These are phyloP conservation scores for Alternaria panax DNA, from an alignment of 2,329 filamentous ascomycete species.

Conservation along the genomic window DNA sequence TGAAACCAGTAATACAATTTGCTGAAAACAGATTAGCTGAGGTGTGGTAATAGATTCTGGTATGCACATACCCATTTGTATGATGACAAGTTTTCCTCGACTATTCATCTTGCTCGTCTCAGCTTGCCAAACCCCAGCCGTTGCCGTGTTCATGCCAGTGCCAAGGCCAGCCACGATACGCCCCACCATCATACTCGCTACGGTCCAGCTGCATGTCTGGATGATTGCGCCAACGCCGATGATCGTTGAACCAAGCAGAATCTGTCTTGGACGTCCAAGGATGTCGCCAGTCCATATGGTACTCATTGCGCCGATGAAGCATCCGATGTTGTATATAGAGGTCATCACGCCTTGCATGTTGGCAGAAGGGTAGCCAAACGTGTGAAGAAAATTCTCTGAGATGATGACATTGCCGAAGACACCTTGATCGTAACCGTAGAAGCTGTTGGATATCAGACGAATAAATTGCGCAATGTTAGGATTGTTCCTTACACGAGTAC, in stretches of 20 bases:
- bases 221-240: conserved; percentile 50
- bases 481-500: conserved; percentile 49
- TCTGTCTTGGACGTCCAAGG: conserved; percentile 64
- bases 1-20: conserved; percentile 54
- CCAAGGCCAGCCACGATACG: conserved; percentile 56
- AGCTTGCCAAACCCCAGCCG: conserved; percentile 58
- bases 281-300: conserved; percentile 62
- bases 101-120: conserved; percentile 57
- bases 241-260: conserved; percentile 63
- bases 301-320: conserved; percentile 54
- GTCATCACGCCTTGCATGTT: conserved; percentile 52
- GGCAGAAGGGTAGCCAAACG: conserved; percentile 38
- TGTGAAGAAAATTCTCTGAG: conserved; percentile 39
- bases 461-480: not conserved
- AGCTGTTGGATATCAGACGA: conserved; percentile 25
- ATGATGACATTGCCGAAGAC: conserved; percentile 49
- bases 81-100: conserved; percentile 56
- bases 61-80: conserved; percentile 49
- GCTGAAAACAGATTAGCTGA: conserved; percentile 30
- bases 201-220: conserved; percentile 47
- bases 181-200: conserved; percentile 51
- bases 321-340: conserved; percentile 54
- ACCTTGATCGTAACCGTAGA: conserved; percentile 55
- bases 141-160: conserved; percentile 60
- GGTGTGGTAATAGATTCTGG: no score